These are phyloP conservation scores for Cladosporium cucumerinum DNA, from an alignment of 2,329 filamentous ascomycete genomes.

Conservation along the genomic window DNA sequence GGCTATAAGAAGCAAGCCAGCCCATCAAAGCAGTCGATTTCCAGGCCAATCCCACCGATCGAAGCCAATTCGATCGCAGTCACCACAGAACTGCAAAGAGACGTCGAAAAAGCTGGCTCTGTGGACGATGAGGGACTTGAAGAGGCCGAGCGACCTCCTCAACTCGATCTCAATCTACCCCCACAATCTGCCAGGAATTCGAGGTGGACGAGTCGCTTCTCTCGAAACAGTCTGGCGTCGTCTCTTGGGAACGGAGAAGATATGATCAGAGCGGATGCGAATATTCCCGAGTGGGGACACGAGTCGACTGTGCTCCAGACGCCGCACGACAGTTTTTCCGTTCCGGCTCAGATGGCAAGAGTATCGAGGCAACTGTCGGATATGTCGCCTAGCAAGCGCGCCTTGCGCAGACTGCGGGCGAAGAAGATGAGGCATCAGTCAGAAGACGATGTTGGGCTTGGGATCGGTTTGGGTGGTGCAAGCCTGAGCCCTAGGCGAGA, in stretches of 20 bases:
- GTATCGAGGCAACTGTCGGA: constrained; percentile 33
- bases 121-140: constrained; percentile 20
- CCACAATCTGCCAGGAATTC: constrained; percentile 24
- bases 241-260: constrained; percentile 41
- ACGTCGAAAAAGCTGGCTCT: constrained; percentile 39
- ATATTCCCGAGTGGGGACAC: constrained; percentile 40
- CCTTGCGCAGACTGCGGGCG: constrained; percentile 31
- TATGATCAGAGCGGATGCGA: constrained; percentile 37
- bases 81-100: constrained; percentile 27
- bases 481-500: background rate
- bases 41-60: constrained; percentile 38
- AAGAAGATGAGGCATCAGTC: constrained; percentile 28
- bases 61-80: constrained; percentile 27
- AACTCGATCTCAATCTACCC: constrained; percentile 36
- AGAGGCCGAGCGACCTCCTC: constrained; percentile 33
- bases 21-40: constrained; percentile 38
- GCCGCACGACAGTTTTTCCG: constrained; percentile 44
- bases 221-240: constrained; percentile 33
- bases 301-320: constrained; percentile 37
- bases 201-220: constrained; percentile 33
- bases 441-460: constrained; percentile 25
- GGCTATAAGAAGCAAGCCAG: constrained; percentile 20
- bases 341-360: constrained; percentile 40
- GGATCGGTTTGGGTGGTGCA: constrained; percentile 20
- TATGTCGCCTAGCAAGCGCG: constrained; percentile 31